Evolutionary conservation across 2,329 filamentous ascomycete species (phyloP), one percentile per base, ranked within the genome.

Genomic region (Ophiocordyceps sinensis): DNA sequence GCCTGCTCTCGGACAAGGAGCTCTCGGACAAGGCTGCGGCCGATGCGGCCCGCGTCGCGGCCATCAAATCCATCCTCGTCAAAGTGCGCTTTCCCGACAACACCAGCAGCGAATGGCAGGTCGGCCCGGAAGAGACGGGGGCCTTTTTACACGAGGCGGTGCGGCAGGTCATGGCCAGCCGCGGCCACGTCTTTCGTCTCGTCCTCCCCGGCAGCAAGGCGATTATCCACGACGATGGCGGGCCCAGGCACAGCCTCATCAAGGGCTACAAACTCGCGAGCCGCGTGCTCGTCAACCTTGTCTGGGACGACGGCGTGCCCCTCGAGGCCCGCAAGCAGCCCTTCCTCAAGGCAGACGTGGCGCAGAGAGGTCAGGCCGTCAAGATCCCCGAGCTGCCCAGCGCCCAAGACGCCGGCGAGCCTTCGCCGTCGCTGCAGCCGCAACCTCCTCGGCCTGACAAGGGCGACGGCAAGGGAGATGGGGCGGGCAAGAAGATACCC

Each of bases 61-160:
- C 73, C 5, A 70, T 88, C 45, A 76, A 73, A 39, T 74, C 75
- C 28, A 74, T 94, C 28, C 71, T 77, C 26, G 70, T 96, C 47
- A 86, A 84, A 48, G 74, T 95, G 38, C 82, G 88, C 23, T 88
- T 95, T 51, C 89, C 89, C 0, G 88, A 96, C 56, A 84, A 88
- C 50, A 83, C 79, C 43, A 78, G 80, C 41, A 76, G 87, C 28
- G 76, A 86, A 40, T 80, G 80, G 63, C 72, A 70, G n/a, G 77
- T 93, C 49, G 71, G 69, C 2, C 75, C 77, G 17, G 58, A 66
- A 1, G 80, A 88, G 41, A 86, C 83, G 0, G 82, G 80, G 1
- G 68, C 71, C 3, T 72, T 75, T 39, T 66, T 98, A 2, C 86
- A 96, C 61, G 65, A 68, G 13, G 85, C 82, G 47, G 84, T 94